These are phyloP conservation scores for Diaporthe humulicola DNA, from an alignment of 2,329 filamentous ascomycete species.

Conservation along the genomic window DNA sequence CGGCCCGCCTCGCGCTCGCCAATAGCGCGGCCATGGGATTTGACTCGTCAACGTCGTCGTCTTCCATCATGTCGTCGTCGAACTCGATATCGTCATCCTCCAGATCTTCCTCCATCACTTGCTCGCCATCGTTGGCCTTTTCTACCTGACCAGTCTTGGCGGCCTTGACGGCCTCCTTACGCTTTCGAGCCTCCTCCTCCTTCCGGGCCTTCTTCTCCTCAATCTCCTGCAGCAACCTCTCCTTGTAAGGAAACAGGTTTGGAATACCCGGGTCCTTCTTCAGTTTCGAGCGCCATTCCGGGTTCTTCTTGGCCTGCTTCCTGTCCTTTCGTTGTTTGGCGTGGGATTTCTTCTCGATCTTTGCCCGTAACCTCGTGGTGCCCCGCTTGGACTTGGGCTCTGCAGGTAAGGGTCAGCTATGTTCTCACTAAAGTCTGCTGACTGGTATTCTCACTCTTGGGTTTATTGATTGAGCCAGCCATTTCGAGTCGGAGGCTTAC, in stretches of 20 bases:
- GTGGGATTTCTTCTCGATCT: constrained; percentile 92
- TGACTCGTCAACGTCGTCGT: constrained; percentile 72
- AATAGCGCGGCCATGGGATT: constrained; percentile 95
- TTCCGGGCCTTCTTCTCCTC: constrained; percentile 88
- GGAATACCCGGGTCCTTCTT: constrained; percentile 99
- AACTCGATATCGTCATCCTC: constrained; percentile 61
- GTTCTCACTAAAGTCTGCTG: not conserved
- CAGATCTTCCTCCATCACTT: constrained; percentile 59
- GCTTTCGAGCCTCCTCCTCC: constrained; percentile 80
- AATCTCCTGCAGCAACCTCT: constrained; percentile 93
- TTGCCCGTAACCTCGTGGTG: constrained; percentile 90
- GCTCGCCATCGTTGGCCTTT: constrained; percentile 58
- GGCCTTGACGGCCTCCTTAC: constrained; percentile 79
- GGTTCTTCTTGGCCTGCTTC: constrained; percentile 95
- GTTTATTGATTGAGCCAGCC: constrained; percentile 68
- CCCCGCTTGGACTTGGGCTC: constrained; percentile 96
- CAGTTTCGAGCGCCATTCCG: constrained; percentile 92
- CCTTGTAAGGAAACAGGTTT: constrained; percentile 98
- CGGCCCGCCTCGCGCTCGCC: constrained; percentile 84
- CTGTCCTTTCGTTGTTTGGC: constrained; percentile 92
- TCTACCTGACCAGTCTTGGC: constrained; percentile 66
- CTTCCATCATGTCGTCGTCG: constrained; percentile 62
- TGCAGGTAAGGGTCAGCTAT: constrained; percentile 52
- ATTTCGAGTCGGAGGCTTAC: constrained; percentile 50
- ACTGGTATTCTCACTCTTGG: constrained; percentile 59